A percentile compares a stretch with the other conserved stretches of the same genome.
phyloP scores from a whole-genome alignment of 2,329 filamentous ascomycete genomes.

The Golovinomyces cichoracearum region DNA sequence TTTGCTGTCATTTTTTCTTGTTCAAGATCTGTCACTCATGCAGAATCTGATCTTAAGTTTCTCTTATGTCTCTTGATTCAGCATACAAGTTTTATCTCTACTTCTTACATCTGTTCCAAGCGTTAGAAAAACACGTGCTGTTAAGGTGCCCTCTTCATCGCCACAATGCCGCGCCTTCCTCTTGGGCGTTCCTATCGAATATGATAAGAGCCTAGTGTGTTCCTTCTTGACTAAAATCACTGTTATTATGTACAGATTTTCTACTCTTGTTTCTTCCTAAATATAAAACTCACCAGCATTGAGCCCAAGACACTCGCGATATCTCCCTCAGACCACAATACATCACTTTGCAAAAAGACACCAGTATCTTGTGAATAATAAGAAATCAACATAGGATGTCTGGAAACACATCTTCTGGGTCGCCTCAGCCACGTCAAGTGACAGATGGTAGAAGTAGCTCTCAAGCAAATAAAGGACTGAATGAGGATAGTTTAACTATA shows the following conservation, averaged over 20 bases:
- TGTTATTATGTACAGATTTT: slow-evolving; percentile 13
- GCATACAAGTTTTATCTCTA: not conserved
- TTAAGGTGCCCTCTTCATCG: not conserved
- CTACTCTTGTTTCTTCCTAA: slow-evolving; percentile 8
- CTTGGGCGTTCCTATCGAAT: not conserved
- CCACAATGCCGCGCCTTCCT: slow-evolving; percentile 1
- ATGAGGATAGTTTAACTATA: slow-evolving; percentile 7
- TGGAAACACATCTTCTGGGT: slow-evolving; percentile 18
- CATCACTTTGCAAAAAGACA: slow-evolving; percentile 10
- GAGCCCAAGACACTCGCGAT: slow-evolving; percentile 11
- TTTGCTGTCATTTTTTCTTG: not conserved
- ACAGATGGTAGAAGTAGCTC: slow-evolving; percentile 15
- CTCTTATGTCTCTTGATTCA: not conserved
- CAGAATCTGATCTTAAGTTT: not conserved
- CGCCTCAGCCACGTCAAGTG: slow-evolving; percentile 18
- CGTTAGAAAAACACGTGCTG: not conserved
- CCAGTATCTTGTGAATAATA: not conserved
- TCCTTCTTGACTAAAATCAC: slow-evolving; percentile 14
- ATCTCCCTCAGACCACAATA: not conserved
- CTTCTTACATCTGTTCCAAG: not conserved
- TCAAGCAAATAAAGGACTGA: slow-evolving; percentile 15
- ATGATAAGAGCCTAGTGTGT: slow-evolving; percentile 2
- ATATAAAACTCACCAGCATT: slow-evolving; percentile 10
- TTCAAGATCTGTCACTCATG: not conserved
- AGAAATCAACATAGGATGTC: slow-evolving; percentile 17